A percentile compares a stretch with the other conserved stretches of the same genome.
These are phyloP conservation scores for Lasiodiplodia hormozganensis DNA, from an alignment of 2,329 filamentous ascomycete species.

Conservation along the genomic window DNA sequence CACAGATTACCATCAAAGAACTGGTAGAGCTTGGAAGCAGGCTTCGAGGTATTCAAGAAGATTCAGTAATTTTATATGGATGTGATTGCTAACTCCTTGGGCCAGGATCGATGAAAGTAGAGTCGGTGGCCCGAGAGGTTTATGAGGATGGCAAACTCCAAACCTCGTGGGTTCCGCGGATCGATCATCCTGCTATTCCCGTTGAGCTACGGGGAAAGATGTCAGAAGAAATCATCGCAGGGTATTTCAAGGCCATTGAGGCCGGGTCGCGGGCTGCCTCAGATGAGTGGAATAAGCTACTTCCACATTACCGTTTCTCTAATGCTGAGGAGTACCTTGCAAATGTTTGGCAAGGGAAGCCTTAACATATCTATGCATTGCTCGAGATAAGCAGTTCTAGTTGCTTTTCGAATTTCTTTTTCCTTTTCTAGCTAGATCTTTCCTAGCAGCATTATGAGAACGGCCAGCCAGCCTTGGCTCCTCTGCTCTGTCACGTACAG, in stretches of 20 bases:
- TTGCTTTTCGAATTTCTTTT: no score
- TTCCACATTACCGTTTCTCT: neutral
- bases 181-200: neutral
- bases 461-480: no score
- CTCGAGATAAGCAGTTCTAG: no score
- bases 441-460: no score
- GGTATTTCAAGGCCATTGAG: neutral
- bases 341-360: neutral
- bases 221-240: neutral
- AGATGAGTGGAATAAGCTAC: neutral
- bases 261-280: neutral
- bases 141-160: neutral
- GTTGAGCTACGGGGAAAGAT: neutral
- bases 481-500: no score
- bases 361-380: no score
- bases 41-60: neutral
- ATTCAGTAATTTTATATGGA: accelerated
- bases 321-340: neutral
- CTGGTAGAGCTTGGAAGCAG: neutral
- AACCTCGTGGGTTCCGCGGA: neutral
- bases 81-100: no score
- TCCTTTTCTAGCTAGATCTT: no score
- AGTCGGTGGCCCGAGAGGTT: neutral
- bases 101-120: neutral
- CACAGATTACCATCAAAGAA: neutral